Evolutionary conservation across 1,139 yeast species (phyloP).

Genomic region (Candida sp.): DNA sequence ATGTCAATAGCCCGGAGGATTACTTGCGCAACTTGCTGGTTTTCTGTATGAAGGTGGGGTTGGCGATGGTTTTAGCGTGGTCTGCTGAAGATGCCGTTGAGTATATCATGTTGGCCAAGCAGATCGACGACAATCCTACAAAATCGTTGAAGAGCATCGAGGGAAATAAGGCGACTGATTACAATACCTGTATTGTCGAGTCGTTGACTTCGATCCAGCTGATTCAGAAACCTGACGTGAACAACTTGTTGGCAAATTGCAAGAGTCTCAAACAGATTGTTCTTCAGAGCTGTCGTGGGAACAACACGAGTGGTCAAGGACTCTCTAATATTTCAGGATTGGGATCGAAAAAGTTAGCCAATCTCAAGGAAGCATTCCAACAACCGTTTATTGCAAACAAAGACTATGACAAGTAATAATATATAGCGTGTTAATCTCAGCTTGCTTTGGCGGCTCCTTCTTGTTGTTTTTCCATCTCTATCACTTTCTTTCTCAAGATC

Average conservation of each 20-base stretch:
- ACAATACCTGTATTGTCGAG: constrained; percentile 53
- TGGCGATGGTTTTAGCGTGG: constrained; percentile 80
- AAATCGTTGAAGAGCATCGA: constrained; percentile 34
- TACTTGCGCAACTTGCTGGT: constrained; percentile 71
- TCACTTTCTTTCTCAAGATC: constrained; percentile 50
- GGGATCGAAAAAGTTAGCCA: constrained; percentile 56
- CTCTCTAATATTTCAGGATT: constrained; percentile 52
- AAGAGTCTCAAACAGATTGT: constrained; percentile 57
- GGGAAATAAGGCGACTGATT: constrained; percentile 48
- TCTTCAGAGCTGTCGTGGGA: constrained; percentile 27
- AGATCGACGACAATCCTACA: constrained; percentile 41
- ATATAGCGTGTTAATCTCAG: background rate
- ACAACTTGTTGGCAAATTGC: constrained; percentile 55
- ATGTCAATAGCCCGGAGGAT: constrained; percentile 76
- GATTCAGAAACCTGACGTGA: constrained; percentile 64
- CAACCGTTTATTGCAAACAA: constrained; percentile 59
- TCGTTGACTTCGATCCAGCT: constrained; percentile 56
- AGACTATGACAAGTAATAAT: constrained; percentile 18
- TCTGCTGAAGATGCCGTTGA: constrained; percentile 86
- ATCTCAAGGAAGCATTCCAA: constrained; percentile 46
- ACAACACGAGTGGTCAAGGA: constrained; percentile 14
- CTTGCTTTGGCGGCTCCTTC: constrained; percentile 8
- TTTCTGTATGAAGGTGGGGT: constrained; percentile 70
- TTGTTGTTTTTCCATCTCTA: constrained; percentile 45
- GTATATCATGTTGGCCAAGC: constrained; percentile 61